Base-by-base conservation (phyloP, 108 stramenopile species). In the Discostella pseudostelligera region DNA sequence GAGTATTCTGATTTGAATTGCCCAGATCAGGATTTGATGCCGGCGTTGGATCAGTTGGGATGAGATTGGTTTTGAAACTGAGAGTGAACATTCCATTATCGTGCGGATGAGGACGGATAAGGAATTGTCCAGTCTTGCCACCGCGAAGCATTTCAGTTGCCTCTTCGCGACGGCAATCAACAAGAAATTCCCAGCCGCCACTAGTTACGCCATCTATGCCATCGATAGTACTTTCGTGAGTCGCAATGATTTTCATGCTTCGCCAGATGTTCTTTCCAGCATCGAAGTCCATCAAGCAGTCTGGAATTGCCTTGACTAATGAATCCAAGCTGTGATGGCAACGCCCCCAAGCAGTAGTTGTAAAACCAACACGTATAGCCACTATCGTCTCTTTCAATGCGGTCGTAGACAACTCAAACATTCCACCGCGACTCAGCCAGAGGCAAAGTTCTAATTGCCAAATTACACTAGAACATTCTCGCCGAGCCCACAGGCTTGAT, bases 171-270 rank as follows among this genome's bases (percentile, higher is more conserved):
- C 77, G 70, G 46, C 88, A 91, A 50, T 94, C 93, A 4, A 92
- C 90, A 12, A 94, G 78, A 65, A 94, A 94, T 53, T 94, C 89
- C 93, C 93, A 94, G 3, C 93, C 93, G 6, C 93, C 93, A 53
- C 93, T 89, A 14, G 66, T 70, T 7, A 79, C 82, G 17, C 70
- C 61, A 32, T 83, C 82, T 37, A 81, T 65, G 43, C 59, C 59
- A 48, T 60, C 61, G 13, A 59, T 26, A 14, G 69, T 64, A 39
- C 74, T 50, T 4, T 74, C 69, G 28, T 74, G 53, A 17, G 19
- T 32, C 26, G 45, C 44, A 24, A 90, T 87, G 4, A 90, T 78
- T 72, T 89, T 89, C 72, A 90, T 79, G 65, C 89, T 90, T 36
- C 76, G 76, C 89, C 89, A 93, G 1, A 90, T 69, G 45, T 88